Percentiles rank a stretch among this genome's conserved stretches.
Conservation (phyloP, 192 early-diverging fungal species). For the Mortierella alpina region DNA sequence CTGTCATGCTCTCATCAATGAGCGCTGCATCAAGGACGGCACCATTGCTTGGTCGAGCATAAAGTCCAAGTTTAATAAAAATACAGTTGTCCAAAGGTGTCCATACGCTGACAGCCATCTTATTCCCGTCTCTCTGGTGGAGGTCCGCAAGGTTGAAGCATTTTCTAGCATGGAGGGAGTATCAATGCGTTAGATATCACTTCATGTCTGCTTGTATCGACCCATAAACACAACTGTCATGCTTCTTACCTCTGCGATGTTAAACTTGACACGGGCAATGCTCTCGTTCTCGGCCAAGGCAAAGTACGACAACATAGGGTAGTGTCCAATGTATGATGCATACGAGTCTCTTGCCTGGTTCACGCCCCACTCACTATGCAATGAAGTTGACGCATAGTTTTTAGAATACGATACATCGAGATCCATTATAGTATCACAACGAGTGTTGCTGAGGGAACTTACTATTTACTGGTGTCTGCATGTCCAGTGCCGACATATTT, state of each 20-base stretch:
- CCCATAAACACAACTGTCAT: background rate
- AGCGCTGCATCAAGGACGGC: no score
- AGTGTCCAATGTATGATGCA: constrained; percentile 83
- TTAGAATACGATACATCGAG: background rate
- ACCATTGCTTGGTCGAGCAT: no score
- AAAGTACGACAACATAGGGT: constrained; percentile 80
- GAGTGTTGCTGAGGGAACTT: constrained; percentile 31
- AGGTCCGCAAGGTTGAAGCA: constrained; percentile 72
- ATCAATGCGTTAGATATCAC: background rate
- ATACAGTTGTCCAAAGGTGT: background rate
- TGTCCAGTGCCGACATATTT: constrained; percentile 93
- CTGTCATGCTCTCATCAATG: no score
- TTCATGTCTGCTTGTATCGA: background rate
- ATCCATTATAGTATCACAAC: background rate
- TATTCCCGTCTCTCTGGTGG: constrained; percentile 64
- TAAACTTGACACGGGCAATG: constrained; percentile 77
- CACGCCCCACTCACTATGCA: constrained; percentile 82
- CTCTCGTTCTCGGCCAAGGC: constrained; percentile 90
- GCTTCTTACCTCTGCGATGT: constrained; percentile 74
- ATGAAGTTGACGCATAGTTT: background rate
- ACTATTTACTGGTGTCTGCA: constrained; percentile 91
- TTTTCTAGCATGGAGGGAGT: constrained; percentile 61
- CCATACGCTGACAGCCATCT: background rate
- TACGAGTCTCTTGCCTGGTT: constrained; percentile 88
- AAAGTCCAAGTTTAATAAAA: background rate